Percentiles rank a stretch among this genome's conserved stretches.
phyloP scores from a whole-genome alignment of 768 basidiomycete species.

The Trametes cinnabarina region DNA sequence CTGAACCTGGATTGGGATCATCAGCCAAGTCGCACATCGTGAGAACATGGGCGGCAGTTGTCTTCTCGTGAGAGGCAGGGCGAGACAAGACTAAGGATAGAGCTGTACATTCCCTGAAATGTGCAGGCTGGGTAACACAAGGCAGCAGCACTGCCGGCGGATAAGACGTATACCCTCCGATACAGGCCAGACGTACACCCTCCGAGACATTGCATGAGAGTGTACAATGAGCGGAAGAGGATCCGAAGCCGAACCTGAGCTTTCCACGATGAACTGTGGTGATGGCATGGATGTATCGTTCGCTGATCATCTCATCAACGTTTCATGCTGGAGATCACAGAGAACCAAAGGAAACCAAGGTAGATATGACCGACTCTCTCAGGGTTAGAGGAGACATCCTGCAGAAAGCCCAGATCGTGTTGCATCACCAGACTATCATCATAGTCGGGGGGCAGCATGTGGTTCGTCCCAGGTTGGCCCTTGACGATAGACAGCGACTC shows the following conservation, averaged over 20 bases:
- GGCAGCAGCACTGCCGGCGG: constrained; percentile 9
- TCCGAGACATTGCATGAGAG: constrained; percentile 6
- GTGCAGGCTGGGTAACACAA: background rate
- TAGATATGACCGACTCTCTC: background rate
- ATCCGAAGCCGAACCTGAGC: background rate
- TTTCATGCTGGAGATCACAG: background rate
- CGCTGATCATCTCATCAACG: background rate
- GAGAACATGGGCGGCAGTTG: background rate
- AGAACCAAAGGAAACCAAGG: background rate
- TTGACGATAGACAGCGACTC: background rate
- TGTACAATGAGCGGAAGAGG: background rate
- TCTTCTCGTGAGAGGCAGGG: constrained; percentile 5
- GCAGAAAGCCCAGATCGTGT: background rate
- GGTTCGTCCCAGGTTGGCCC: background rate
- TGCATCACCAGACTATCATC: background rate
- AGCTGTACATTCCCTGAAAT: constrained; percentile 12
- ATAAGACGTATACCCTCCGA: constrained; percentile 6
- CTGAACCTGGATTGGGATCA: background rate
- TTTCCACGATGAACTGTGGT: background rate
- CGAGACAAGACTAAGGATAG: constrained; percentile 10
- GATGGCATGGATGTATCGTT: background rate
- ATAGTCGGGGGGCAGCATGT: background rate
- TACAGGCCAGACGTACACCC: too few relatives aligned
- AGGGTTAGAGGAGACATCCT: background rate
- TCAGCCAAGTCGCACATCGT: constrained; percentile 5